Evolutionary conservation across 805 yeast species (phyloP), one percentile per base, ranked within the genome.

Genomic region (Candida ipomoeae): DNA sequence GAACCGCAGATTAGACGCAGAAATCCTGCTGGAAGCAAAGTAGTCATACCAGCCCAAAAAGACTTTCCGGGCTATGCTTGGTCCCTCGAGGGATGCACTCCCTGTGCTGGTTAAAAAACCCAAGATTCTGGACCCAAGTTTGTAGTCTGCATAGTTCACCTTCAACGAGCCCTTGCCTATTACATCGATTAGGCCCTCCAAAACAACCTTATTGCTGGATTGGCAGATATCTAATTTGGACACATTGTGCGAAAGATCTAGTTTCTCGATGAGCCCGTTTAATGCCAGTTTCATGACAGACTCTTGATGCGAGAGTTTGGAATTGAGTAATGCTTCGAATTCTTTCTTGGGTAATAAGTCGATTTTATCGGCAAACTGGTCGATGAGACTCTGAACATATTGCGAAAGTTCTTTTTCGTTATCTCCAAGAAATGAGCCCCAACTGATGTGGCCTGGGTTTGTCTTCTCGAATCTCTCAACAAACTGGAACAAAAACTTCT

Each of bases 41-140:
- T 63, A 70, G 52, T 71, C 73, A 50, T 64, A 72, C 77, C 77
- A 73, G 0, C 78, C 78, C 26, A 68, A 53, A 15, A 71, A 62
- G 4, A 70, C 13, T 41, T 59, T 66, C 3, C 75, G 52, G 4
- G 52, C 40, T 1, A 68, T 40, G 2, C 68, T 56, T 35, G 60
- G 61, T 10, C 34, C 44, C 20, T 40, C 33, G 6, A 38, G 38
- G 1, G 55, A 33, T 1, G 47, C 50, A 13, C 46, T 39, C 3
- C 63, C 55, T 1, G 62, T 60, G n/a, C 62, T 54, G 7, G 77
- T 73, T 21, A 73, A 58, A 44, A 70, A 73, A 2, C 78, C 78
- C 15, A 73, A 56, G 4, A 73, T 69, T 45, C 77, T 56, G 0
- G 76, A 54, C 2, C 76, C 77, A 3, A 67, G 56, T 14, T 57